Base-by-base conservation (phyloP, 495 filamentous ascomycete species). In the Chaetomium tenue region DNA sequence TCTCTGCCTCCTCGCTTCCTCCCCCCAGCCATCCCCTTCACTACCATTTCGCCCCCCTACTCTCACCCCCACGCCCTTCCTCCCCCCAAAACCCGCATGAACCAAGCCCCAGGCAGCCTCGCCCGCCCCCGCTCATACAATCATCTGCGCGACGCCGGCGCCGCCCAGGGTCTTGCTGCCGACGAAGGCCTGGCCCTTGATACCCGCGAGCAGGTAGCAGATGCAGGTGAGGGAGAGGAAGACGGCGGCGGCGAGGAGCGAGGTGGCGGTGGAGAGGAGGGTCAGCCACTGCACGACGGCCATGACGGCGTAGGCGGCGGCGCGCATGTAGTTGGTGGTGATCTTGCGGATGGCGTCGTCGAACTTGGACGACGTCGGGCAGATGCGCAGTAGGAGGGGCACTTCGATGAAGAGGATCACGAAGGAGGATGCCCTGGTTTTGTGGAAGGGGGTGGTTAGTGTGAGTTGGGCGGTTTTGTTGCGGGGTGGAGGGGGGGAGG, bases 131-230 rank as follows among this genome's bases (percentile, higher is more conserved):
- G 15, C 44, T 83, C 82, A 97, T 74, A 98, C 92, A 79, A 99
- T 98, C 95, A 98, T 97, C 81, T 97, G 93, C 65, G 93, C 93
- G 66, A 98, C 87, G 22, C 95, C 94, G 66, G 90, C 89, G 47
- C 94, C 94, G 65, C 94, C 94, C 63, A 99, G 79, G 23, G 95
- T 98, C 87, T 98, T 98, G 82, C 93, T 97, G 39, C 92, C 89
- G 60, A 95, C 85, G 76, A 99, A 99, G 28, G 89, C 91, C 79
- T 99, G 94, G 58, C 89, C 91, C 83, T 90, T 97, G 68, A 97
- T 52, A 37, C 84, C 94, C 18, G 94, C 94, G 54, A 93, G 78
- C 12, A 82, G 81, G 74, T 99, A 99, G 82, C 92, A 98, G 3
- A 84, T 15, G 11, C 84, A 88, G 2, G 94, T 90, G 58, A 96